Evolutionary conservation across 768 basidiomycete genomes (phyloP), one percentile per base, ranked within the genome.

Genomic region (Trametes cinnabarina): DNA sequence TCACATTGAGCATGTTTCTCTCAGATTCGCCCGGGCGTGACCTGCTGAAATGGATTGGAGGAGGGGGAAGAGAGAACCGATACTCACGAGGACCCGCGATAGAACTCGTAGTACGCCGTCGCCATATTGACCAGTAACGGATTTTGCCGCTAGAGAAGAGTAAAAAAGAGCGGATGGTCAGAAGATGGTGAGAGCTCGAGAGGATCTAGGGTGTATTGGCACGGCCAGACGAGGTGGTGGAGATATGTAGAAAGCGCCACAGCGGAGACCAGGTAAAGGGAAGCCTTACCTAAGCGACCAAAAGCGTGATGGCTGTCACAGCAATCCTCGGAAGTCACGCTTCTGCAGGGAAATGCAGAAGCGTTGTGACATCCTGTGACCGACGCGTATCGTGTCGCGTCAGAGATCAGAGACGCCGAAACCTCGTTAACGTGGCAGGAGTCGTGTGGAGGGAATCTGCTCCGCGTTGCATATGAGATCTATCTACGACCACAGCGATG

Each of bases 41-140:
- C 2, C 52, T 47, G 26, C 56, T 49, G 61, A 49, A 46, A 48
- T 37, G 41, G 30, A 41, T 23, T 23, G 41, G 17, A 35, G 42
- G 8, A 49, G n/a, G n/a, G n/a, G n/a, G n/a, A n/a, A n/a, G n/a
- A n/a, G n/a, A n/a, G n/a, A n/a, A n/a, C n/a, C 12, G 37, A 22
- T 58, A 83, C 90, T 68, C 78, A 94, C 92, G 91, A 92, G 41
- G 91, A 92, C 58, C 91, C 90, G 60, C 92, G 82, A 77, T 94
- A 94, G 72, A 94, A 92, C 74, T 94, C 92, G 72, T 94, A 94
- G 77, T 93, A 94, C 39, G 88, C 88, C 22, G 90, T 74, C 44
- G 89, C 88, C 89, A 90, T 90, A 35, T 28, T 63, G 59, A 5
- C 26, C 17, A 19, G 43, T n/a, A 7, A 26, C n/a, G n/a, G 34